Evolutionary conservation across 106 monocot species (phyloP), one percentile per base, ranked within the genome.

Genomic region (Ottelia alismoides): DNA sequence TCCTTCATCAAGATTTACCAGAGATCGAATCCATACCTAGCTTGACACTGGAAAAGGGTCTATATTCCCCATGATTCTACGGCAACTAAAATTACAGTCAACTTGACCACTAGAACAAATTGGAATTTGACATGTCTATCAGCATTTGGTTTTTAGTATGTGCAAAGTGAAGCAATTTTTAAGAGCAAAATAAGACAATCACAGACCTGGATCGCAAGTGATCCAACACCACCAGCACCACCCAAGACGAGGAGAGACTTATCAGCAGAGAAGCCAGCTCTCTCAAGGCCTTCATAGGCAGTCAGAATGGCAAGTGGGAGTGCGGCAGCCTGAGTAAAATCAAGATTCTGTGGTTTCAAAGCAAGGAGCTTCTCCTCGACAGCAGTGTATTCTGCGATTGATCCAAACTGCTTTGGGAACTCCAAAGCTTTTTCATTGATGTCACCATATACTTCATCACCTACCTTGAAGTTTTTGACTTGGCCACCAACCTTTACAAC

Each of bases 171-270:
- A n/a, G n/a, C n/a, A n/a, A n/a, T n/a, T n/a, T n/a, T n/a, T n/a
- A n/a, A n/a, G n/a, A n/a, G n/a, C n/a, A n/a, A n/a, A n/a, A n/a
- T n/a, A n/a, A n/a, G n/a, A n/a, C n/a, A 44, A 10, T 10, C 32
- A 0, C 4, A 18, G 28, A 90, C 89, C 89, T 90, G 89, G 62
- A 90, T 80, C 24, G 80, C 89, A 1, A 77, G 30, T 17, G 89
- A 90, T 12, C 89, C 84, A 54, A 90, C 89, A 46, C 89, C 89
- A 30, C 89, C 89, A 5, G 84, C 89, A 49, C 89, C 89, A 28
- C 84, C 84, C 47, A 90, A 58, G 2, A 90, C 80, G 45, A 90
- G 89, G 50, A 90, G 61, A 31, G 84, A 90, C 65, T 90, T 90
- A 28, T 74, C 84, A 18, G 80, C 51, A 64, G 72, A 66, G 30